Conservation (phyloP, 2,329 filamentous ascomycete species). For the Fusarium tupiense region DNA sequence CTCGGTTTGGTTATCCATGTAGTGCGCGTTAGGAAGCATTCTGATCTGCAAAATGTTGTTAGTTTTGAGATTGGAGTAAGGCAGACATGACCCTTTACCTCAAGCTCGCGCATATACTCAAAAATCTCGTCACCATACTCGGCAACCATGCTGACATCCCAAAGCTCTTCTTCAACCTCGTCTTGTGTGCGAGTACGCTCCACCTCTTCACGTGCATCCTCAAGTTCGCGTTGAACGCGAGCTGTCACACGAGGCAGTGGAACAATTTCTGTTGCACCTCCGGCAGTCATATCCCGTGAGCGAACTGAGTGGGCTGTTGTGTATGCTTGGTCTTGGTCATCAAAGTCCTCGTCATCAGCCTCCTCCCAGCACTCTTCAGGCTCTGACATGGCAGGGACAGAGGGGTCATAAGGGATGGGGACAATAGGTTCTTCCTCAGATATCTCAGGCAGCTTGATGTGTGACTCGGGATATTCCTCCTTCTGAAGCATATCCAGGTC, state of each 20-base stretch:
- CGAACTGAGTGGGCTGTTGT: slow-evolving; percentile 80
- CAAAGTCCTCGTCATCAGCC: slow-evolving; percentile 76
- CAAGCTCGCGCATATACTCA: slow-evolving; percentile 86
- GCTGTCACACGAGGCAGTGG: slow-evolving; percentile 74
- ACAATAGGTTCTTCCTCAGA: slow-evolving; percentile 44
- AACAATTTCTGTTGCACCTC: slow-evolving; percentile 66
- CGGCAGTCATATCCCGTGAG: slow-evolving; percentile 71
- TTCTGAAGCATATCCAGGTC: slow-evolving; percentile 38
- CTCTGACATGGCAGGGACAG: slow-evolving; percentile 48
- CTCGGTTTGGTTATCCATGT: slow-evolving; percentile 98
- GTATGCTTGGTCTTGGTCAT: slow-evolving; percentile 72
- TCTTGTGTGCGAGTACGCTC: slow-evolving; percentile 74
- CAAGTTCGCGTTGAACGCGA: slow-evolving; percentile 77
- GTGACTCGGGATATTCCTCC: slow-evolving; percentile 37
- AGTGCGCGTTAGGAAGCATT: slow-evolving; percentile 88
- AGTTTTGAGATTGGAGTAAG: slow-evolving; percentile 30
- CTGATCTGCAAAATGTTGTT: slow-evolving; percentile 62
- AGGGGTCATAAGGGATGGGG: slow-evolving; percentile 32
- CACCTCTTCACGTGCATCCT: slow-evolving; percentile 71
- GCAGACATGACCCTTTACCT: slow-evolving; percentile 65
- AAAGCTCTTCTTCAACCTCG: slow-evolving; percentile 87
- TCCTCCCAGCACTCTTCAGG: slow-evolving; percentile 82
- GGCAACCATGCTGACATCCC: slow-evolving; percentile 97
- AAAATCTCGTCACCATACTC: slow-evolving; percentile 98
- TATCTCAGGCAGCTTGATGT: slow-evolving; percentile 46